Base-by-base conservation (phyloP, 1,139 yeast genomes). In the Pichia sp. region DNA sequence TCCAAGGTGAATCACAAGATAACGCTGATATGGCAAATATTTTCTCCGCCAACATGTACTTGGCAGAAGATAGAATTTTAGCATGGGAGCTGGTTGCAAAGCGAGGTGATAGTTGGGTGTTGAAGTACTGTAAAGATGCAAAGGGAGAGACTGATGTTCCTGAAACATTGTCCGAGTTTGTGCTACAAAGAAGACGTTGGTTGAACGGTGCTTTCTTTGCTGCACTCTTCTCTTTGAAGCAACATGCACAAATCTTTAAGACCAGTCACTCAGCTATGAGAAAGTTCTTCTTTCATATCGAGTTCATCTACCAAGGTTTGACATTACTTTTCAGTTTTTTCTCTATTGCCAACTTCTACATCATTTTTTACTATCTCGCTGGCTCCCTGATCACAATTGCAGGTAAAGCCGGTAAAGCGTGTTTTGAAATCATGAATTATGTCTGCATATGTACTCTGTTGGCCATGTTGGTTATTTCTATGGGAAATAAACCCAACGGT, bases 61-160 rank as follows among this genome's bases (percentile, higher is more conserved):
- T 92, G 48, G 98, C 98, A 0, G 98, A 92, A 66, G 98, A 92
- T 65, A 82, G 98, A 68, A 90, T 92, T 55, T 68, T 92, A 52
- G 92, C 97, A 65, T 92, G 97, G 97, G 98, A 92, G 64, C 72
- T 92, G 46, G 94, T 92, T 10, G 95, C 97, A 5, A 90, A 92
- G 59, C 75, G 72, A 54, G 77, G 80, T 49, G 92, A 87, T 42
- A 83, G 80, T 59, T 92, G 98, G 98, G 86, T 92, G 29, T 71
- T 92, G 56, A 87, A 87, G 60, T 90, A 90, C 61, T 97, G 92
- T 44, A 84, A 85, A 57, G 85, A 80, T 64, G 97, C 97, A 2
- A 83, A 85, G 29, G 98, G 97, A 55, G 97, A 90, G 61, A 92
- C 98, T 0, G 98, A 92, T 73, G 97, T 92, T 41, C 98, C 98